phyloP scores from a whole-genome alignment of 2,329 filamentous ascomycete species.

The Xylariaceae sp. region DNA sequence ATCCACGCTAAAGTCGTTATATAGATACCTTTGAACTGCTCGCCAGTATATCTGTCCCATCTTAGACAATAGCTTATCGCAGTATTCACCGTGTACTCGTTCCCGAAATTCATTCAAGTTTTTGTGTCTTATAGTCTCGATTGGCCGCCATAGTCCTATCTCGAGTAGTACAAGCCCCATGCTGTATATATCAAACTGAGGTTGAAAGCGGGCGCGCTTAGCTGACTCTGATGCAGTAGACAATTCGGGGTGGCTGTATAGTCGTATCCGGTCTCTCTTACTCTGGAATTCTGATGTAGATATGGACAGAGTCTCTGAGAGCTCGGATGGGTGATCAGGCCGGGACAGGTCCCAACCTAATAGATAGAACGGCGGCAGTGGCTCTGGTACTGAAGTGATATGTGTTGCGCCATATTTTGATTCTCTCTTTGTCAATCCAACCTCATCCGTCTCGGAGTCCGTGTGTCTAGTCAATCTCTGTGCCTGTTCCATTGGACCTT shows the following conservation, averaged over 20 bases:
- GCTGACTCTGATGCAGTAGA: background rate
- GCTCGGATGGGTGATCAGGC: slow-evolving; percentile 6
- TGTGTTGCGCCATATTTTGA: too few relatives aligned
- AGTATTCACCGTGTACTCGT: slow-evolving; percentile 5
- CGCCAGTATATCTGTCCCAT: slow-evolving; percentile 15
- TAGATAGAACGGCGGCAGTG: slow-evolving; percentile 1
- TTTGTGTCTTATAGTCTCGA: slow-evolving; percentile 3
- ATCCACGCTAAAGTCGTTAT: slow-evolving; percentile 10
- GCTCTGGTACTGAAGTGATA: background rate
- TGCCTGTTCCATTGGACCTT: too few relatives aligned
- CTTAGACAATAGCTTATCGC: slow-evolving; percentile 4
- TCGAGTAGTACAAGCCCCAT: slow-evolving; percentile 15
- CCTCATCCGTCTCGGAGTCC: too few relatives aligned
- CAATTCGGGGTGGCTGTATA: slow-evolving; percentile 11
- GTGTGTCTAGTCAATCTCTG: too few relatives aligned
- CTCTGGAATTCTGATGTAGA: slow-evolving; percentile 7
- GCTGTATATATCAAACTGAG: slow-evolving; percentile 11
- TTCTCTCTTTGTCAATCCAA: too few relatives aligned
- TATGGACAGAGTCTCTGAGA: slow-evolving; percentile 9
- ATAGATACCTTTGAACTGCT: slow-evolving; percentile 8
- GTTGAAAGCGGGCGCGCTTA: slow-evolving; percentile 2
- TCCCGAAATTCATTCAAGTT: slow-evolving; percentile 5
- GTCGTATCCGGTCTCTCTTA: background rate
- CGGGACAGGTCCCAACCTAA: slow-evolving; percentile 13
- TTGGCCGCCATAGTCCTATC: slow-evolving; percentile 11